phyloP scores from a whole-genome alignment of 371 early-diverging fungal species.

The Mucor mucedo region DNA sequence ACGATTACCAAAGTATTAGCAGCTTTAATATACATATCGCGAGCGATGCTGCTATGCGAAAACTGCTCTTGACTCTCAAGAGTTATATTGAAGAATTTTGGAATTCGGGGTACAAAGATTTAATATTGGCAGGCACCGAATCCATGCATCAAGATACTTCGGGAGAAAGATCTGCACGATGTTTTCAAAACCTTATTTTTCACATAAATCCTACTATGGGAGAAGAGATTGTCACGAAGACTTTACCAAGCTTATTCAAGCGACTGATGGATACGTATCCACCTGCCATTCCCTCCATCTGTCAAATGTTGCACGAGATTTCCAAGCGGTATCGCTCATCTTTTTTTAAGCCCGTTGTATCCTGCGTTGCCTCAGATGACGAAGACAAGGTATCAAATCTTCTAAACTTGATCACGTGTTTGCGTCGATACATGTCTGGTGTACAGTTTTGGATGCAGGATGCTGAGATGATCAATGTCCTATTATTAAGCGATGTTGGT shows the following conservation, averaged over 20 bases:
- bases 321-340: constrained; percentile 41
- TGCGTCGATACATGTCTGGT: constrained; percentile 57
- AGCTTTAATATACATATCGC: constrained; percentile 9
- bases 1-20: constrained; percentile 2
- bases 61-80: constrained; percentile 1
- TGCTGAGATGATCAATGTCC: constrained; percentile 65
- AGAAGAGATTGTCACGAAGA: constrained; percentile 37
- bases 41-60: constrained; percentile 8
- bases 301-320: constrained; percentile 45
- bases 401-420: constrained; percentile 50
- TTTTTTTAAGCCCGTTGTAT: constrained; percentile 64
- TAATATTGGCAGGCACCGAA: constrained; percentile 34
- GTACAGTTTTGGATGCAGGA: constrained; percentile 73
- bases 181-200: constrained; percentile 42
- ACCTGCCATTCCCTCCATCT: constrained; percentile 36
- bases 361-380: constrained; percentile 66
- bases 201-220: constrained; percentile 34
- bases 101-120: constrained; percentile 42
- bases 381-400: constrained; percentile 51
- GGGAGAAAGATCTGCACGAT: constrained; percentile 23
- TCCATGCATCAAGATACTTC: constrained; percentile 35
- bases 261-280: constrained; percentile 34
- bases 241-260: constrained; percentile 41
- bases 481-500: constrained; percentile 65
- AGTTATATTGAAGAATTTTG: constrained; percentile 49